Base-by-base conservation (phyloP, 345 rosid genomes). In the Excoecaria cochinchinensis region DNA sequence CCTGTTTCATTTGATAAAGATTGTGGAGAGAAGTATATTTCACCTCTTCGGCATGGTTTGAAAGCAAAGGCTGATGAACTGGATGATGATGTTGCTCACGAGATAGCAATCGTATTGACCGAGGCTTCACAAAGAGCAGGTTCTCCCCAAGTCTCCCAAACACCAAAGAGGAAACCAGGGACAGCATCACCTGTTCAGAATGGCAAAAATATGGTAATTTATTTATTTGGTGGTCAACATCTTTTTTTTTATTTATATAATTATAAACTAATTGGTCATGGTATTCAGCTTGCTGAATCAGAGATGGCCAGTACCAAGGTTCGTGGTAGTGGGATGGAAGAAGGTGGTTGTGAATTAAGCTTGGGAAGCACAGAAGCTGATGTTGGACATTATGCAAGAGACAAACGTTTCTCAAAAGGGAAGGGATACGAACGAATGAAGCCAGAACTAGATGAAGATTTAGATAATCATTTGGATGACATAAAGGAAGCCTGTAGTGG, bases 401-500 rank as follows among this genome's bases (percentile, higher is more conserved):
- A 78, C 47, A 83, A 61, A 78, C 79, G 62, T 63, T 82, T 82
- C 77, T 67, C 77, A 80, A 89, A 83, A 70, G 86, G 84, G 64
- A 91, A 80, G 84, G 82, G 75, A 78, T 78, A 78, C 77, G 75
- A 74, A 62, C 76, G 79, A 79, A 85, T 79, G 84, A 88, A 85
- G 74, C 74, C 71, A 63, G 87, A 79, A 84, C 84, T 75, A 53
- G 88, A 83, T 59, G 90, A 86, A 75, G 77, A 72, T 39, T 80
- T 78, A 75, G 84, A 78, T 73, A 80, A 82, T 79, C 74, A 77
- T 73, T 90, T 88, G 69, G 97, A 90, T 83, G 95, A 88, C 71
- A 85, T 85, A 60, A 90, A 87, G 64, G 98, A 86, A 85, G 95
- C 95, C 48, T 87, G 93, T 81, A 96, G 97, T 58, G 97, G 93